phyloP scores from a whole-genome alignment of 2,329 filamentous ascomycete species.

The Botrytis tulipae region DNA sequence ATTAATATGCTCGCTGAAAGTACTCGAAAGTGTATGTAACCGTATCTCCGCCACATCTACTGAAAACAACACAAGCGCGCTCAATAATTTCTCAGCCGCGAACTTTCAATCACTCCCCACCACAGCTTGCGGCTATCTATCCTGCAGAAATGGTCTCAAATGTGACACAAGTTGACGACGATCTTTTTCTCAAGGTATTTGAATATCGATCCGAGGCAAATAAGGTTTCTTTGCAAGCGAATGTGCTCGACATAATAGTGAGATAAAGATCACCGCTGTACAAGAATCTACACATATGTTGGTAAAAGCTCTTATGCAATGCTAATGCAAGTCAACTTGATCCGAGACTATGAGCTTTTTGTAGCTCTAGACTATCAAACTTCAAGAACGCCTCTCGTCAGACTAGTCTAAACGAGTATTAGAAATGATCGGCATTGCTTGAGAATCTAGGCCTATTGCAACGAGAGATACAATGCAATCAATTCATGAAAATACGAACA shows the following conservation, averaged over 20 bases:
- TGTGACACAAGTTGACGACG: neutral
- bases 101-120: neutral
- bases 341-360: neutral
- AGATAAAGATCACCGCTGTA: neutral
- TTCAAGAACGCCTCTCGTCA: neutral
- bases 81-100: neutral
- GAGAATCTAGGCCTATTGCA: neutral
- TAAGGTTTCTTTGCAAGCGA: neutral
- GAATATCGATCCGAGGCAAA: neutral
- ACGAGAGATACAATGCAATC: rapidly evolving
- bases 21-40: neutral
- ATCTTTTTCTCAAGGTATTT: neutral
- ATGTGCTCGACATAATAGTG: neutral
- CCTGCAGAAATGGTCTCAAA: neutral
- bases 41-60: neutral
- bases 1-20: neutral
- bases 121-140: neutral
- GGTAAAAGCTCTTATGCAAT: neutral
- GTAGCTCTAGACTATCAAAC: neutral
- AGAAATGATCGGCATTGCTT: neutral
- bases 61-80: neutral
- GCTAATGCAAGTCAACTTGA: neutral
- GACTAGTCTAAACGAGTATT: neutral
- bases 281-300: neutral
- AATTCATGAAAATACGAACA: neutral